phyloP scores from a whole-genome alignment of 176 grass and related monocot species.

The Lolium multiflorum region DNA sequence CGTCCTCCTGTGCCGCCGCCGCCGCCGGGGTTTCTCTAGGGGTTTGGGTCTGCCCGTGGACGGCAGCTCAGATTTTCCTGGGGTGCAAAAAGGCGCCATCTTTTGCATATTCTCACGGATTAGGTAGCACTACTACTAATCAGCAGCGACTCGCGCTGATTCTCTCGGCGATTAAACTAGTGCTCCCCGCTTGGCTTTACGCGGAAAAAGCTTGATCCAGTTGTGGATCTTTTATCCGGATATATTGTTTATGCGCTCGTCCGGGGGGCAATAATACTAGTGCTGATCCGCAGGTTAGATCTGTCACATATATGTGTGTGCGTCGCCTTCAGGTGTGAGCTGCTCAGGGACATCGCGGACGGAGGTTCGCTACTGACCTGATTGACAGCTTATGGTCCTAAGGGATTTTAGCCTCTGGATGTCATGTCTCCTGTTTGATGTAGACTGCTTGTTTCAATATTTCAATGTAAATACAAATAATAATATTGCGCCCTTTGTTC shows the following conservation, averaged over 20 bases:
- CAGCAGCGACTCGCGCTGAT: background rate
- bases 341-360: background rate
- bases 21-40: background rate
- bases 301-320: background rate
- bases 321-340: constrained; percentile 30
- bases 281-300: background rate
- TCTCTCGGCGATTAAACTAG: too few species aligned
- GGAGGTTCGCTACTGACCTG: too few species aligned
- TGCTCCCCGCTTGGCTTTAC: background rate
- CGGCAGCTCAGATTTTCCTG: background rate
- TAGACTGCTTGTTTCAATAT: too few species aligned
- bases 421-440: too few species aligned
- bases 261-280: background rate
- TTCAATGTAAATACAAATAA: too few species aligned
- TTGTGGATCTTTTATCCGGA: background rate
- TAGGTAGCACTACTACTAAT: background rate
- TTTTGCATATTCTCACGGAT: constrained; percentile 4
- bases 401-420: too few species aligned
- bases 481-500: too few species aligned
- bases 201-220: constrained; percentile 2
- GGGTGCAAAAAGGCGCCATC: background rate
- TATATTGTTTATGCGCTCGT: background rate
- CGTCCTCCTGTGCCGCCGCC: too few species aligned
- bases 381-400: too few species aligned
- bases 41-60: background rate